These are phyloP conservation scores for Nicotiana obtusifolia DNA, from an alignment of 257 asterid species.

Conservation along the genomic window DNA sequence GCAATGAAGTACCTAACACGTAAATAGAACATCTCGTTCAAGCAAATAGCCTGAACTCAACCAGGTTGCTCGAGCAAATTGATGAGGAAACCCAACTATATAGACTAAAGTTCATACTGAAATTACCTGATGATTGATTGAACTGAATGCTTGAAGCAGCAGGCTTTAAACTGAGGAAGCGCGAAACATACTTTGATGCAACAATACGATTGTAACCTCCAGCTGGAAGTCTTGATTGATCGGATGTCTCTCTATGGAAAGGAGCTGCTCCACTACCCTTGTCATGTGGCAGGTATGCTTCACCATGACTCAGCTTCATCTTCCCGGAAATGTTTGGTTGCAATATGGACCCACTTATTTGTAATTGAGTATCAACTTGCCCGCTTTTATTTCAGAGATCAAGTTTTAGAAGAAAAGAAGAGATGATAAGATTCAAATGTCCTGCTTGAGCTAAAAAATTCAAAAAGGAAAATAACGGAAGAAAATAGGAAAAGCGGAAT, in stretches of 20 bases:
- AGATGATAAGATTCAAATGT: not conserved
- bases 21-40: not conserved
- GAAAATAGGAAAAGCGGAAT: not conserved
- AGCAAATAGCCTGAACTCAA: not conserved
- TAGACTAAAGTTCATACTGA: slow-evolving; percentile 9
- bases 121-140: slow-evolving; percentile 71
- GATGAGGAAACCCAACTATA: not conserved
- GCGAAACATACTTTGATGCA: slow-evolving; percentile 90
- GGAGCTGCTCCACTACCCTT: slow-evolving; percentile 89
- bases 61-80: not conserved
- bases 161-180: slow-evolving; percentile 84
- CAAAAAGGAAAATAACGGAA: not conserved
- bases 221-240: slow-evolving; percentile 48
- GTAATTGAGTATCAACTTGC: slow-evolving; percentile 96
- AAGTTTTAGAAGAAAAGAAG: slow-evolving; percentile 16
- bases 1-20: not conserved
- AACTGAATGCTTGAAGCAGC: slow-evolving; percentile 49
- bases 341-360: slow-evolving; percentile 82
- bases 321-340: slow-evolving; percentile 98
- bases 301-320: slow-evolving; percentile 93
- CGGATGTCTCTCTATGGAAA: slow-evolving; percentile 45
- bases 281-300: slow-evolving; percentile 93
- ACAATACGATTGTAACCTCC: slow-evolving; percentile 74
- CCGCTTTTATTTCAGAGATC: slow-evolving; percentile 57
- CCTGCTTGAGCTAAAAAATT: not conserved